Base-by-base conservation (phyloP, 441 rosid genomes). In the Codiaeum variegatum region DNA sequence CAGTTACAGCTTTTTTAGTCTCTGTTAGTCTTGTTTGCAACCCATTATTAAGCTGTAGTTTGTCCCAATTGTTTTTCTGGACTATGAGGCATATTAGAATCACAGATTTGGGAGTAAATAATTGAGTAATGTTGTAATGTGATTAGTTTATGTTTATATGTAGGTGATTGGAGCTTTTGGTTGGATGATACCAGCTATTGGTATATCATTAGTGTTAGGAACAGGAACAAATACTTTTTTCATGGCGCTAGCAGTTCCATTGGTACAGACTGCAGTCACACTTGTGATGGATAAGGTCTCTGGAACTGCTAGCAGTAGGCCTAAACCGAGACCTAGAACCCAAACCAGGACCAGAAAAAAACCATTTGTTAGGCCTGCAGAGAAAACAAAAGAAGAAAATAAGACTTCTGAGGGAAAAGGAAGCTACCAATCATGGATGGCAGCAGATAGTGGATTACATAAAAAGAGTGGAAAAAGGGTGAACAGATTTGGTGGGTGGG, bases 161-260 rank as follows among this genome's bases (percentile, higher is more conserved):
- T 82, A 92, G 99, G 74, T 87, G 29, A 69, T 92, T 59, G 79
- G 83, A 83, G 82, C 90, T 69, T 79, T 88, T 67, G 95, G 94
- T 16, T 92, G 93, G 98, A 91, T 88, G 87, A 62, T 94, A 74
- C 96, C 96, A 0, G 97, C 97, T 21, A 73, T 92, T 5, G 88
- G 82, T 47, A 70, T 91, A 73, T 87, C 97, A 0, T 72, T 86
- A 76, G 77, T 94, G 69, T 76, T 92, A 5, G 96, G 96, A 78
- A 90, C 91, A 18, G 91, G 88, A 49, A 81, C 95, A 64, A 86
- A 87, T 78, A 90, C 94, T 5, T 86, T 94, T 63, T 46, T 92
- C 61, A 92, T 92, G 97, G 97, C 97, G 68, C 79, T 88, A 78
- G 98, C 88, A 1, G 91, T 92, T 78, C 99, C 99, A 24, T 70